Base-by-base conservation (phyloP, 805 yeast species). In the Yarrowia yakushimensis region DNA sequence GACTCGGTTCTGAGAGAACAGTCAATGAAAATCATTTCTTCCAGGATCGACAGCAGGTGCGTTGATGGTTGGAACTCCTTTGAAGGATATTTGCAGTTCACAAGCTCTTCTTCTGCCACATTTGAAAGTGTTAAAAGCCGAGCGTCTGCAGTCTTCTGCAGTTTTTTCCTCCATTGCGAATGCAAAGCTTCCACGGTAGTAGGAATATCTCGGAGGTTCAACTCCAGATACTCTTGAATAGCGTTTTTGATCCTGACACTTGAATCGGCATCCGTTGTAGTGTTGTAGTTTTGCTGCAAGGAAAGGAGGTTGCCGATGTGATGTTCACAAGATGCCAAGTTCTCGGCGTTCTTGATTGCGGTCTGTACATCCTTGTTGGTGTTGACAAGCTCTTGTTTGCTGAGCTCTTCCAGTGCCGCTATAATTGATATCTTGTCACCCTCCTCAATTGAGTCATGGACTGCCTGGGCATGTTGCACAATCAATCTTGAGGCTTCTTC, bases 341-440 rank as follows among this genome's bases (percentile, higher is more conserved):
- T 22, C 30, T 48, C 57, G 12, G 57, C 57, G 6, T 48, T 31
- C 41, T 7, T 33, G 41, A 48, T 48, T 11, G 57, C 39, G 10
- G 57, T 4, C 10, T 33, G 57, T 3, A 48, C 39, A 2, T 33
- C 22, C 15, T 23, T 33, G 41, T 48, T 48, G 20, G 57, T 48
- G 57, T 48, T 23, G 30, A 48, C 30, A 3, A 13, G 28, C 22
- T 48, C 57, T 12, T 48, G 30, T 11, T 22, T 33, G 18, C 28
- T 18, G 31, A 48, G 57, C n/a, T 33, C 57, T n/a, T 48, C 57
- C 15, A 48, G 39, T 11, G 57, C 57, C n/a, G 22, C 42, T 6
- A 22, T 11, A 25, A 33, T 34, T 7, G 57, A 48, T 1, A 7
- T 23, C 18, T 48, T 48, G 30, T 48, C 57, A 17, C 41, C 57